Evolutionary conservation across 2,329 filamentous ascomycete species (phyloP), one percentile per base, ranked within the genome.

Genomic region (Penicillium decumbens): DNA sequence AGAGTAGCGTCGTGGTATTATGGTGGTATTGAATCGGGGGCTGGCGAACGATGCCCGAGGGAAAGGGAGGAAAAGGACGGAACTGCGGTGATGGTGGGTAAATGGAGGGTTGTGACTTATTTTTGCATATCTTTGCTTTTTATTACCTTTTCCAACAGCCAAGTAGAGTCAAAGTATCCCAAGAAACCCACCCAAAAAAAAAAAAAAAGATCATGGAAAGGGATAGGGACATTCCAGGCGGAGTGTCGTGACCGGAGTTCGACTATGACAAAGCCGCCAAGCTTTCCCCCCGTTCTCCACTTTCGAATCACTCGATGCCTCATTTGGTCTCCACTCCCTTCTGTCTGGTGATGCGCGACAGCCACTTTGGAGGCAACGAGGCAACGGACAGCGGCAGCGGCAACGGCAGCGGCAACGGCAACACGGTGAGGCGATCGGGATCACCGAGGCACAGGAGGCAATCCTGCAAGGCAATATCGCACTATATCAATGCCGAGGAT

Each of bases 211-310:
- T 39, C 37, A 37, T 37, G 33, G 15, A 45, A 49, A 33, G 45
- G 41, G 48, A 56, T 53, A 57, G 54, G 52, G 49, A 59, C 54
- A 56, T 51, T 58, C 50, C 50, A 53, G 49, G 54, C 51, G 56
- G 54, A 59, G 49, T 59, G 58, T 58, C 54, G 55, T 59, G 58
- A 57, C 53, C 41, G 42, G 41, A 42, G 42, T 24, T 30, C 27
- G 9, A 45, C 41, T 57, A 55, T 60, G 58, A 61, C 59, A 60
- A 61, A 60, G 57, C 57, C 52, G 50, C 54, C 51, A 57, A 61
- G 50, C 50, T 57, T 45, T 40, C 52, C 43, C 52, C 43, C 50
- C 25, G 38, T 38, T 51, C 56, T 58, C 59, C 56, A 56, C 53
- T 52, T 41, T 37, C 43, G 40, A 52, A 37, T 37, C 33, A 37